Percentiles rank a stretch among this genome's conserved stretches.
phyloP scores from a whole-genome alignment of 352 stramenopile species.

The Phytophthora macrochlamydospora region DNA sequence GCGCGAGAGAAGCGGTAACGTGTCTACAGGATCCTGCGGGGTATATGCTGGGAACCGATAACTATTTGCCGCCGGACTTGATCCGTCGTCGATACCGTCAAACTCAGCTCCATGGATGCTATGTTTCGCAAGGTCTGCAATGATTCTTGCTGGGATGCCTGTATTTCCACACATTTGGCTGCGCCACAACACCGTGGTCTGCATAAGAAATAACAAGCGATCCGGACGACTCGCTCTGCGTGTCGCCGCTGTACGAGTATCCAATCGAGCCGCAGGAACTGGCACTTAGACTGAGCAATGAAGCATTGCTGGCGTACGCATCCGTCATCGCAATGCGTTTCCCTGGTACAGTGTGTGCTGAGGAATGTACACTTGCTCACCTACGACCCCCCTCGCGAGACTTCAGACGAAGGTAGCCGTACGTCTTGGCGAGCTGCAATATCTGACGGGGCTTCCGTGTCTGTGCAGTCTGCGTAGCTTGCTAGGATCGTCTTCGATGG shows the following conservation, averaged over 20 bases:
- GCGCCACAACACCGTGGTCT: slow-evolving; percentile 64
- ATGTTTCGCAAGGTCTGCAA: slow-evolving; percentile 36
- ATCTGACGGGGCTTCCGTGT: neutral
- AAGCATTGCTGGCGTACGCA: slow-evolving; percentile 45
- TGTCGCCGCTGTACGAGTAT: slow-evolving; percentile 69
- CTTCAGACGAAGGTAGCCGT: slow-evolving; percentile 59
- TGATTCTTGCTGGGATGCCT: slow-evolving; percentile 55
- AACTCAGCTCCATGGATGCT: slow-evolving; percentile 35
- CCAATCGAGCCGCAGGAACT: slow-evolving; percentile 40
- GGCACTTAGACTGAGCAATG: slow-evolving; percentile 38
- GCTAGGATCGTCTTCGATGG: neutral
- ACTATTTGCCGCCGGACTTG: slow-evolving; percentile 21
- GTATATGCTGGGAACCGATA: slow-evolving; percentile 45
- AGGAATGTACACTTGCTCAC: slow-evolving; percentile 55
- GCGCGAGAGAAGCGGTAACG: slow-evolving; percentile 13
- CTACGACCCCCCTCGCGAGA: slow-evolving; percentile 23
- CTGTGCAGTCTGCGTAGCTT: neutral
- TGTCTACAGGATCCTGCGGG: slow-evolving; percentile 15
- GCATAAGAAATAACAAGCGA: slow-evolving; percentile 54
- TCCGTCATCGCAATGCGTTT: slow-evolving; percentile 56
- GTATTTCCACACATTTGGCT: slow-evolving; percentile 58
- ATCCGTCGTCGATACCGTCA: slow-evolving; percentile 39
- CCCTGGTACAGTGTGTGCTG: slow-evolving; percentile 48
- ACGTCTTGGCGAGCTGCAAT: slow-evolving; percentile 29
- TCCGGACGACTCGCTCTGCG: slow-evolving; percentile 62